Evolutionary conservation across 202 grass and related monocot species (phyloP).

Genomic region (Panicum hallii): DNA sequence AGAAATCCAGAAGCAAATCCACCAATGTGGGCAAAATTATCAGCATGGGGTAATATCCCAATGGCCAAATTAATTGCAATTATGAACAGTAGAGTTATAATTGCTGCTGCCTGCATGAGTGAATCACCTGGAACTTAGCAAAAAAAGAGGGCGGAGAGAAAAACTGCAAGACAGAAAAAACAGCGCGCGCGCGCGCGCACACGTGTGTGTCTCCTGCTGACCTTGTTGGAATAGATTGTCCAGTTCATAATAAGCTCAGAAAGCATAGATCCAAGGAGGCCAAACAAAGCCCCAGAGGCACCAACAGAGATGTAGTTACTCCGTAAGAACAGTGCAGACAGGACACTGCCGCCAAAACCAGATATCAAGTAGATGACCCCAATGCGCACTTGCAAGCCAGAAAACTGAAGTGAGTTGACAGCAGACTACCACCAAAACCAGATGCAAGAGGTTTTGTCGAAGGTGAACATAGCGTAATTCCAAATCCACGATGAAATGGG

Average conservation of each 20-base stretch:
- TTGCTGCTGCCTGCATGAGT: conserved; percentile 68
- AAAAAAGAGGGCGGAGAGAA: neutral
- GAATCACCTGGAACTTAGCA: conserved; percentile 32
- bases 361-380: conserved; percentile 85
- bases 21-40: conserved; percentile 85
- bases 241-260: conserved; percentile 97
- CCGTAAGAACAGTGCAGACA: conserved; percentile 75
- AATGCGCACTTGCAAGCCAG: conserved; percentile 63
- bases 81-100: conserved; percentile 74
- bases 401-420: conserved; percentile 41
- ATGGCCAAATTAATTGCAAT: conserved; percentile 85
- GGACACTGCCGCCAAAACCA: conserved; percentile 77
- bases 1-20: conserved; percentile 83
- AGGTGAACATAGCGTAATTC: neutral
- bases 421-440: neutral
- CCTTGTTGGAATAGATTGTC: conserved; percentile 94
- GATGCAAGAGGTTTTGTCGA: neutral
- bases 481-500: neutral
- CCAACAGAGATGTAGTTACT: conserved; percentile 72
- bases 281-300: conserved; percentile 97
- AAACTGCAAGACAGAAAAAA: neutral
- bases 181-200: neutral
- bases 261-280: conserved; percentile 91
- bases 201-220: conserved; percentile 21
- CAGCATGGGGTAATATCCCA: conserved; percentile 82